Evolutionary conservation across 805 yeast genomes (phyloP).

Genomic region (Kuraishia floccosa): DNA sequence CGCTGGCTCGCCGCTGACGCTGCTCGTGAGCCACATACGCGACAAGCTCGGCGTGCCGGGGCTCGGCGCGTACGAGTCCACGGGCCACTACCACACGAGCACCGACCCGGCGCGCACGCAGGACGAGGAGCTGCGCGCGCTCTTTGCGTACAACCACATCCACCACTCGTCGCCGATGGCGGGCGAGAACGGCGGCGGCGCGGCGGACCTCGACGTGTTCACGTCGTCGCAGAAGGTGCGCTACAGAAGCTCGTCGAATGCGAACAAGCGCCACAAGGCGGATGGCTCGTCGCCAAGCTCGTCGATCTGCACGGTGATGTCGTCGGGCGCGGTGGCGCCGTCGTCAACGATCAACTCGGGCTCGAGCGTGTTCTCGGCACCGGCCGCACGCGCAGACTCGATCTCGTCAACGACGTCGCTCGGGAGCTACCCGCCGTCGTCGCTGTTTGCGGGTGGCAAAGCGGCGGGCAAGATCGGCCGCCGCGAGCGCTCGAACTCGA

Average conservation of each 20-base stretch:
- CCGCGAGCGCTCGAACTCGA: too few relatives aligned
- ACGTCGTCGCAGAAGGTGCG: too few relatives aligned
- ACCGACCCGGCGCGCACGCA: not conserved
- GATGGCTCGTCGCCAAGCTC: not conserved
- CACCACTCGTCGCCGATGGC: not conserved
- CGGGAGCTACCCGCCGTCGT: constrained; percentile 1
- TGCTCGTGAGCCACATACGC: not conserved
- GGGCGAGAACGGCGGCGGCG: not conserved
- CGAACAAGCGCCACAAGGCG: not conserved
- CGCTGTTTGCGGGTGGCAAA: too few relatives aligned
- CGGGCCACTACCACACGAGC: not conserved
- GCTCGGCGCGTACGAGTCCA: not conserved
- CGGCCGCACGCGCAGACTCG: not conserved
- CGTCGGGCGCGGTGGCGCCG: constrained; percentile 2
- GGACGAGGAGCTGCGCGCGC: constrained; percentile 2
- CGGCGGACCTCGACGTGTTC: too few relatives aligned
- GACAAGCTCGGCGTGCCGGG: not conserved
- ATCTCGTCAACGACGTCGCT: constrained; percentile 3
- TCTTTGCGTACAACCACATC: constrained; percentile 2
- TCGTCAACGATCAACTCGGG: not conserved
- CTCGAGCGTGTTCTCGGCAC: constrained; percentile 1
- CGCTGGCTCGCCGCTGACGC: not conserved
- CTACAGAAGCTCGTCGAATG: not conserved
- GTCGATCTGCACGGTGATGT: not conserved
- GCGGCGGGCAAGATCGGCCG: too few relatives aligned